Evolutionary conservation across 306 rosid species (phyloP), one percentile per base, ranked within the genome.

Genomic region (Medicago ruthenica): DNA sequence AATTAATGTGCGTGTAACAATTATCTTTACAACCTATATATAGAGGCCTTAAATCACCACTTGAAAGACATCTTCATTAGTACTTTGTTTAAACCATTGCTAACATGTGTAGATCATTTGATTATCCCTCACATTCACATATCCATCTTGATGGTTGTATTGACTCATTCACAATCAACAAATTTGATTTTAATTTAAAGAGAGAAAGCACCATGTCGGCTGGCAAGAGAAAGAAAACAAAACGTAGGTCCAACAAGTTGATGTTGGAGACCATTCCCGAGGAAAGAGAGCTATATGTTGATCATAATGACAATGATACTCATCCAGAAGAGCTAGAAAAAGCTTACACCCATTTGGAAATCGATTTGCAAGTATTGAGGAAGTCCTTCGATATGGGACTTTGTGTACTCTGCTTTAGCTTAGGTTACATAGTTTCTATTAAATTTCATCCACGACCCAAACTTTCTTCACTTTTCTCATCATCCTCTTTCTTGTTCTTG

Each of bases 241-340:
- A 62, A 22, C 36, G 3, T 1, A 3, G 37, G 37, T 0, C 18
- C 3, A 44, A 24, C 8, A 70, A 37, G 54, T 40, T 16, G 50
- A 70, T 18, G 65, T 78, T 78, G 57, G 72, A 70, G 22, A 75
- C 50, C 1, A 78, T 78, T 70, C 82, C 82, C 22, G 77, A 78
- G 34, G 82, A 70, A 39, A 22, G n/a, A 39, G 77, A 70, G 57
- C 15, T 78, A 47, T 48, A 24, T 16, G 11, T 5, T 45, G 51
- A 13, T 45, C 4, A 9, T 55, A 36, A 55, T 39, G 9, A 20
- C 14, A 5, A 47, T 48, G 14, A 0, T 40, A 18, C 7, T 4
- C 12, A 37, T 72, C 21, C 21, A 10, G 57, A 5, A 34, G 37
- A 73, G 39, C 2, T 74, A 44, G 48, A 80, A 67, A 71, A 80